A percentile compares a stretch with the other conserved stretches of the same genome.
Conservation (phyloP, 2,329 filamentous ascomycete genomes). For the Clonostachys solani region DNA sequence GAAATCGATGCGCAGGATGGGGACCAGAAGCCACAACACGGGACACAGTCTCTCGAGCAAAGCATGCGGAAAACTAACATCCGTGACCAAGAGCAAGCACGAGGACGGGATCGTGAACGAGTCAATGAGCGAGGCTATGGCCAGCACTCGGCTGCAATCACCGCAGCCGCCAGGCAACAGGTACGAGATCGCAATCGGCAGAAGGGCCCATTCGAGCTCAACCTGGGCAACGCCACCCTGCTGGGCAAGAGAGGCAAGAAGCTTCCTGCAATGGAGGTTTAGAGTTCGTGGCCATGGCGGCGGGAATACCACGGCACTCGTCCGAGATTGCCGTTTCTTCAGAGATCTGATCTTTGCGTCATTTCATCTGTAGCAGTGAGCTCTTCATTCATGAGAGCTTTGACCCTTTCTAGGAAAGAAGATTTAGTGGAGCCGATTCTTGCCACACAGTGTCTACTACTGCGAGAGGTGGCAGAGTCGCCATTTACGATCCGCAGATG, state of each 20-base stretch:
- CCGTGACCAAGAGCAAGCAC: constrained; percentile 38
- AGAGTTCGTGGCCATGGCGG: constrained; percentile 4
- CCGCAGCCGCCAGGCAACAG: constrained; percentile 77
- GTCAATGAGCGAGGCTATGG: constrained; percentile 68
- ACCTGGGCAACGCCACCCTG: constrained; percentile 83
- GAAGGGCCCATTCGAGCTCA: constrained; percentile 87
- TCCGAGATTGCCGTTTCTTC: no score
- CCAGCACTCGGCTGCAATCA: constrained; percentile 80
- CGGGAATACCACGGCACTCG: no score
- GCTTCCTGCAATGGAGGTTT: constrained; percentile 37
- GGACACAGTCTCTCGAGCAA: constrained; percentile 72
- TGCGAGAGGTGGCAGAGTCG: no score
- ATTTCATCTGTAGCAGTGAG: no score
- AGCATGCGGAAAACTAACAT: constrained; percentile 83
- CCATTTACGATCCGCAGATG: no score
- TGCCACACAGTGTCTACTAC: no score
- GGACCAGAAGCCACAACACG: constrained; percentile 34
- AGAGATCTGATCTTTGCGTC: no score
- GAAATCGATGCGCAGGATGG: constrained; percentile 59
- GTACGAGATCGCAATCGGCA: constrained; percentile 63
- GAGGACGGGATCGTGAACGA: constrained; percentile 21
- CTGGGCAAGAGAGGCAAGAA: constrained; percentile 67
- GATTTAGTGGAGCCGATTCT: no score
- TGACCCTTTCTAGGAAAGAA: no score
- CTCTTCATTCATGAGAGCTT: no score